Percentiles rank a stretch among this genome's conserved stretches.
Conservation (phyloP, 495 filamentous ascomycete genomes). For the Aspergillus ellipticus region DNA sequence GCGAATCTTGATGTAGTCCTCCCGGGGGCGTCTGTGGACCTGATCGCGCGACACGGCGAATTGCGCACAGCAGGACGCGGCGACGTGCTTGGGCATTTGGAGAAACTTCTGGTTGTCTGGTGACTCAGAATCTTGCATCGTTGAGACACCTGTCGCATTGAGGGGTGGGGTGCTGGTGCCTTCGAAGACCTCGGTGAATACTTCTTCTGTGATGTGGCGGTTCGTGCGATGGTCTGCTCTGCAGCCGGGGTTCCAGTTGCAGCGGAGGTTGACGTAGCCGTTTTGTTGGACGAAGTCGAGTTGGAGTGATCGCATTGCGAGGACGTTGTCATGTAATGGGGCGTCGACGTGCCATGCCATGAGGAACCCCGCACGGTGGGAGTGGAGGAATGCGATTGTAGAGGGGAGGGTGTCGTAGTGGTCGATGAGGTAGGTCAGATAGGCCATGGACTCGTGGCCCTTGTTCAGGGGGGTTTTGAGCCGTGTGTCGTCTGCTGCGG, state of each 20-base stretch:
- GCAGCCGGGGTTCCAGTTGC: constrained; percentile 63
- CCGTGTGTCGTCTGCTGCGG: constrained; percentile 36
- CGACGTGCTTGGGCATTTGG: constrained; percentile 32
- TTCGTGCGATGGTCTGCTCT: constrained; percentile 46
- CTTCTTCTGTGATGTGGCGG: constrained; percentile 53
- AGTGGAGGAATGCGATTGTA: constrained; percentile 64
- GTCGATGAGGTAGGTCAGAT: constrained; percentile 70
- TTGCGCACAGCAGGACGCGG: constrained; percentile 62
- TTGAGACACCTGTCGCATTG: constrained; percentile 29
- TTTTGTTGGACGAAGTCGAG: constrained; percentile 49
- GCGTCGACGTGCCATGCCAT: constrained; percentile 64
- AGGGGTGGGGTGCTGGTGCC: constrained; percentile 49
- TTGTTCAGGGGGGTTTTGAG: constrained; percentile 55
- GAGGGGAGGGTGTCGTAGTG: constrained; percentile 66
- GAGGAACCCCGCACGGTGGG: constrained; percentile 48
- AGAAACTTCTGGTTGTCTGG: constrained; percentile 16
- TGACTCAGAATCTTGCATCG: background rate
- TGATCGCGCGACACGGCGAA: constrained; percentile 56
- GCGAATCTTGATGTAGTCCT: constrained; percentile 58
- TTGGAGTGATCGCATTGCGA: constrained; percentile 49
- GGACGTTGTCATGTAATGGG: constrained; percentile 49
- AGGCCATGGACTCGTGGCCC: constrained; percentile 73
- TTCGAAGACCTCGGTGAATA: constrained; percentile 54
- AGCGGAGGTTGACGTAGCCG: constrained; percentile 66
- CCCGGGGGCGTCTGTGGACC: constrained; percentile 50